Evolutionary conservation across 2,329 filamentous ascomycete species (phyloP).

Genomic region (Penicillium expansum): DNA sequence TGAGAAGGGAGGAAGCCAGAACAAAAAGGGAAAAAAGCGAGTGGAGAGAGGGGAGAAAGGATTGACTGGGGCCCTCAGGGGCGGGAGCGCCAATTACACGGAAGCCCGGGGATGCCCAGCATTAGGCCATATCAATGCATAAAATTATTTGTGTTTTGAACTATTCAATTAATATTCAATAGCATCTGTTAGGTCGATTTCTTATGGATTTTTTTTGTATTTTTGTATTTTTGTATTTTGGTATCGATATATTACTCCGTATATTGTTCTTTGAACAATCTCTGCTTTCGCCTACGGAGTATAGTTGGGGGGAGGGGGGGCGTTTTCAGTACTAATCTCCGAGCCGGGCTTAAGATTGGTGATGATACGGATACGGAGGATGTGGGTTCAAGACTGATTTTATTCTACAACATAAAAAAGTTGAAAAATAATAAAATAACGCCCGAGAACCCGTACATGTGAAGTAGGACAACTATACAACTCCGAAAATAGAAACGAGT

Average conservation of each 20-base stretch:
- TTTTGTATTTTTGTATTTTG: too few species aligned
- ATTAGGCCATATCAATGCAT: neutral
- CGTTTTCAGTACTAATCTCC: neutral
- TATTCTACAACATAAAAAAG: too few species aligned
- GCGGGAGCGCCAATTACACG: conserved; percentile 21
- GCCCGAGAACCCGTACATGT: neutral
- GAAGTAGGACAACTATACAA: neutral
- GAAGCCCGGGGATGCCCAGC: conserved; percentile 1
- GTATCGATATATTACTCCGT: too few species aligned
- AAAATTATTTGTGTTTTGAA: neutral
- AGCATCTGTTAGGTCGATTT: neutral
- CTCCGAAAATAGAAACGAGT: neutral
- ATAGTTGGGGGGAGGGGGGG: neutral
- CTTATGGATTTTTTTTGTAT: neutral
- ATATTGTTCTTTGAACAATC: neutral
- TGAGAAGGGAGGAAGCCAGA: conserved; percentile 1
- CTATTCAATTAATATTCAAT: neutral
- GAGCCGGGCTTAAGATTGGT: neutral
- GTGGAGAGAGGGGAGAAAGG: conserved; percentile 19
- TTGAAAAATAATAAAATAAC: too few species aligned
- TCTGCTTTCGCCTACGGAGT: neutral
- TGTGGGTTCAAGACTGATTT: neutral
- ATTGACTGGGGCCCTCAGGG: conserved; percentile 21
- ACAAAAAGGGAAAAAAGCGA: conserved; percentile 7
- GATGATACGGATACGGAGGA: too few species aligned